Conservation (phyloP, 2,329 filamentous ascomycete genomes). For the Clonostachys rhizophaga region DNA sequence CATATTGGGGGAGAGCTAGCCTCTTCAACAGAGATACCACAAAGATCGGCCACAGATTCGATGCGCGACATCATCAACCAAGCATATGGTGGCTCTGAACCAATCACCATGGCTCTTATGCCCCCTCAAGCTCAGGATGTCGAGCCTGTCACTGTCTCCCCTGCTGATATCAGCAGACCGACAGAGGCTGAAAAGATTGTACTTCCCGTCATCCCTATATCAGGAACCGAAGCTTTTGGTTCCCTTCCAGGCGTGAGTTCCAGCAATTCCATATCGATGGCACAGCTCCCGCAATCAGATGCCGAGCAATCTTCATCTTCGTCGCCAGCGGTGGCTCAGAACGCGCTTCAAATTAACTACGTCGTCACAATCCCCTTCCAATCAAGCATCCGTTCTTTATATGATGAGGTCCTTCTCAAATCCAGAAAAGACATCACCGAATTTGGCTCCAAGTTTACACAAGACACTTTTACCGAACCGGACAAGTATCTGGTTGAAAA, state of each 20-base stretch:
- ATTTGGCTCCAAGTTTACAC: slow-evolving; percentile 37
- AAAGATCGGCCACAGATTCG: slow-evolving; percentile 10
- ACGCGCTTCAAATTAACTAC: slow-evolving; percentile 26
- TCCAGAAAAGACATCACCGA: slow-evolving; percentile 35
- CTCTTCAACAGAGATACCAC: slow-evolving; percentile 1
- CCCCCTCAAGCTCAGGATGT: slow-evolving; percentile 9
- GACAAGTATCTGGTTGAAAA: slow-evolving; percentile 30
- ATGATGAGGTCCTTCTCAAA: slow-evolving; percentile 41
- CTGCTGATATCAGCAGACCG: slow-evolving; percentile 27
- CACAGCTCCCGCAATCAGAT: slow-evolving; percentile 8
- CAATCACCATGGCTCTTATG: slow-evolving; percentile 10
- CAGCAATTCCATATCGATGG: slow-evolving; percentile 15
- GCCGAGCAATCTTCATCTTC: background rate
- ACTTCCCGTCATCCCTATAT: slow-evolving; percentile 12
- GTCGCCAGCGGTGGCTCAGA: background rate
- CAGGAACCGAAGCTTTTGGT: slow-evolving; percentile 8
- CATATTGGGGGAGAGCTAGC: background rate
- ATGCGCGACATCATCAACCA: slow-evolving; percentile 11
- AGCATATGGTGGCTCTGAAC: slow-evolving; percentile 9
- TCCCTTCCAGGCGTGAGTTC: slow-evolving; percentile 12
- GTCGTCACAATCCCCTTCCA: slow-evolving; percentile 54
- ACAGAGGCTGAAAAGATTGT: slow-evolving; percentile 12
- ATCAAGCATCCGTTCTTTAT: slow-evolving; percentile 44
- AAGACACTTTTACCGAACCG: slow-evolving; percentile 30
- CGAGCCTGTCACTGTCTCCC: slow-evolving; percentile 25